Evolutionary conservation across 169 alveolate species (phyloP), one percentile per base, ranked within the genome.

Genomic region (Toxoplasma gondii): DNA sequence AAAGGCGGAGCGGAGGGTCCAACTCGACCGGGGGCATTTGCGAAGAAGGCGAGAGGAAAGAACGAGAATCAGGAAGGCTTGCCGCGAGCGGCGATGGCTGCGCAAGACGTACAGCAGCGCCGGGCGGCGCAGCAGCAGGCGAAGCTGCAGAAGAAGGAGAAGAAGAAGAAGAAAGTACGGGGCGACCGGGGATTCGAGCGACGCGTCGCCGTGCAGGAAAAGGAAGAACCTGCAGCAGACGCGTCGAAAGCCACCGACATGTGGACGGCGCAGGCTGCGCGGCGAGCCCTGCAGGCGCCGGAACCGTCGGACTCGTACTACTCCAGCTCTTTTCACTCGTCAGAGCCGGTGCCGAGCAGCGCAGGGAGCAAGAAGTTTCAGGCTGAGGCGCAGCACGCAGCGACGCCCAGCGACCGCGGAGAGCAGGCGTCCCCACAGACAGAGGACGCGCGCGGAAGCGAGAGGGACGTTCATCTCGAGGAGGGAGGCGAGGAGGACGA

Each of bases 21-120:
- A 4, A 12, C 12, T 12, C 58, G 58, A 12, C 58, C 58, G 58
- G 58, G 58, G 58, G 58, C 58, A 12, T 64, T 64, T 27, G 74
- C 5, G 74, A 64, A 64, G 29, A 22, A 16, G 74, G n/a, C 31
- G 74, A 16, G 22, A 16, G 74, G 34, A 64, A 27, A 64, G 74
- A 16, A 27, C 31, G 74, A 16, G 74, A 64, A 64, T 7, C 7
- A 4, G 29, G 74, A 64, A 27, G 74, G 74, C 34, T 27, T 64
- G 74, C 74, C 74, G 74, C 74, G 74, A 4, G 74, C 74, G 4
- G 74, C 74, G n/a, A 64, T 64, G 74, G 74, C 74, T 64, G 74
- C 74, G 74, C 9, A 27, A 31, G 74, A 64, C 24, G 74, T 64
- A 31, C 74, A 64, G 74, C n/a, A 64, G 74, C 24, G n/a, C n/a